Evolutionary conservation across 768 basidiomycete genomes (phyloP), one percentile per base, ranked within the genome.

Genomic region (Imleria badia): DNA sequence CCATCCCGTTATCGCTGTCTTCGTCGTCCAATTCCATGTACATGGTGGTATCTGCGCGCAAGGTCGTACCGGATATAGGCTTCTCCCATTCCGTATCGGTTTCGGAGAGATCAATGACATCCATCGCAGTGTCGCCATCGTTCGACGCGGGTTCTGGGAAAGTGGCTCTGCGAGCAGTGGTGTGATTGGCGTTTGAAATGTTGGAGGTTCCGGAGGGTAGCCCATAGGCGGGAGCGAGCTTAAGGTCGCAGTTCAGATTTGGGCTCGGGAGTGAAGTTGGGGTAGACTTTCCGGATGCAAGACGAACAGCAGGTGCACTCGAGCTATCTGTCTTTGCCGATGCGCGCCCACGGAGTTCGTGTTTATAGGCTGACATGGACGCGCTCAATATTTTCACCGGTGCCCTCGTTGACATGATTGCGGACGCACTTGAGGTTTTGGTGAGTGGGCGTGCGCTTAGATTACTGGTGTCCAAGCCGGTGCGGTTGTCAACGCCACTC

Each of bases 21-120:
- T 59, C 47, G 15, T 57, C 58, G 17, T 69, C 65, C 17, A 58
- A 20, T 19, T 60, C 49, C 45, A 62, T 67, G n/a, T 10, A 51
- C 20, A 41, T 56, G 23, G 59, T 30, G 6, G 55, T 50, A 38
- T 58, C 50, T 36, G 42, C 40, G 36, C 38, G 46, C 2, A 26
- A 52, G 19, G n/a, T 46, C 41, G n/a, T 38, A n/a, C 43, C 38
- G 5, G 46, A 36, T 23, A 17, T 22, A 17, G 44, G 54, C 3
- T 34, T 44, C 15, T 60, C 60, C 55, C 54, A 52, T 30, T 63
- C 64, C 0, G 59, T 51, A 35, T 68, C 61, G 7, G 66, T 63
- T 29, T 49, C 59, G 2, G 55, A 58, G 55, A 66, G 63, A 50
- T 67, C 63, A 12, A 65, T 45, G 49, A 52, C 36, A 5, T 55